Conservation (phyloP, 2,329 filamentous ascomycete genomes). For the Calonectria hawksworthii region DNA sequence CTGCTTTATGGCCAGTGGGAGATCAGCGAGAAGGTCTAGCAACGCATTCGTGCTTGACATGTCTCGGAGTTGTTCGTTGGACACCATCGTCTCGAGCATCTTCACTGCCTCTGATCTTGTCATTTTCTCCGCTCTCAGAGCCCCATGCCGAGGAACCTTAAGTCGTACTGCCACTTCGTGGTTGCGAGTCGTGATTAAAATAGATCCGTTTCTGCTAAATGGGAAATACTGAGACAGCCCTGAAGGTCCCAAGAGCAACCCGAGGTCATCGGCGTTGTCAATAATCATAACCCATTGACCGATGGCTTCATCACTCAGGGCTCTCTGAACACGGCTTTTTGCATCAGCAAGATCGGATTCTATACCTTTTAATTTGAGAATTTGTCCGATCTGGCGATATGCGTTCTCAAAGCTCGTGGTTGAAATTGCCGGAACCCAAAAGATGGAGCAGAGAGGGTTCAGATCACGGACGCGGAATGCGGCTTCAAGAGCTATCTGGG, state of each 20-base stretch:
- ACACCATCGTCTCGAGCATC: conserved; percentile 38
- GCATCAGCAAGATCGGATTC: conserved; percentile 50
- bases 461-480: conserved; percentile 45
- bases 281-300: conserved; percentile 58
- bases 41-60: conserved; percentile 35
- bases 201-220: conserved; percentile 21
- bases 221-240: conserved; percentile 48
- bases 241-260: conserved; percentile 44
- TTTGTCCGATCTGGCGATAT: conserved; percentile 50
- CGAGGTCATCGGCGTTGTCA: conserved; percentile 60
- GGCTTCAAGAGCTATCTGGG: conserved; percentile 54
- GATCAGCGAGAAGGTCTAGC: conserved; percentile 46
- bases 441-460: conserved; percentile 51
- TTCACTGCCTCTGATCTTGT: conserved; percentile 33
- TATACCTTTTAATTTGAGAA: conserved; percentile 47
- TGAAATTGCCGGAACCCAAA: conserved; percentile 55
- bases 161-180: conserved; percentile 19
- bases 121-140: conserved; percentile 33
- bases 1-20: conserved; percentile 54
- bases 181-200: conserved; percentile 43
- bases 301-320: not conserved
- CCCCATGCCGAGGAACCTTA: not conserved
- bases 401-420: conserved; percentile 50
- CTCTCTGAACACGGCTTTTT: conserved; percentile 48
- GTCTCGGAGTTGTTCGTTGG: conserved; percentile 37